These are phyloP conservation scores for Lentithecium fluviatile DNA, from an alignment of 495 filamentous ascomycete species.

Conservation along the genomic window DNA sequence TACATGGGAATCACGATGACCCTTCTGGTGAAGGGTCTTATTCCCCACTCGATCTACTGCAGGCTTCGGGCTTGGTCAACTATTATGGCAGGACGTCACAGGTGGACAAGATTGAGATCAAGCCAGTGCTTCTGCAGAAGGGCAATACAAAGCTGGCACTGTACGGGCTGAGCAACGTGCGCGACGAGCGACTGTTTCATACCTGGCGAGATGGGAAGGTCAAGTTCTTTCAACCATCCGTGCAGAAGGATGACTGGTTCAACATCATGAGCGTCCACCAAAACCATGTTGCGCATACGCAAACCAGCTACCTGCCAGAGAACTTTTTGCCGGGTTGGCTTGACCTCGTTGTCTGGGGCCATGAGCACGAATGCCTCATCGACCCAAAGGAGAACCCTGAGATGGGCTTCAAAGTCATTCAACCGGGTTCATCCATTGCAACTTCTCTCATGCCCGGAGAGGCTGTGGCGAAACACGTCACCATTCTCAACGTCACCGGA, in stretches of 20 bases:
- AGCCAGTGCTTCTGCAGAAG: constrained; percentile 90
- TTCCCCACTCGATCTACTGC: constrained; percentile 85
- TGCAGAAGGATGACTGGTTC: constrained; percentile 90
- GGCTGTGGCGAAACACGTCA: constrained; percentile 86
- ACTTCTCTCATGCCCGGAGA: constrained; percentile 90
- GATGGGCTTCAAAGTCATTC: constrained; percentile 91
- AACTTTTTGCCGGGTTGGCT: constrained; percentile 90
- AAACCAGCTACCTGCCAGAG: constrained; percentile 89
- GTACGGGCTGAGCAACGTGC: constrained; percentile 94
- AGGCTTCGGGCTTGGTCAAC: constrained; percentile 87
- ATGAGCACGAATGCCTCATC: constrained; percentile 96
- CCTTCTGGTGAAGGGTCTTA: constrained; percentile 89
- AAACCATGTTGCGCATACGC: constrained; percentile 88
- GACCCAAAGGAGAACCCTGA: constrained; percentile 78
- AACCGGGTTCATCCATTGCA: constrained; percentile 93
- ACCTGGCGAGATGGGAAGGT: constrained; percentile 93
- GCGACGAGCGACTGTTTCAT: constrained; percentile 89
- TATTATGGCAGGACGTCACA: constrained; percentile 93
- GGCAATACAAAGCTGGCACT: constrained; percentile 90
- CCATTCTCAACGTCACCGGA: constrained; percentile 79
- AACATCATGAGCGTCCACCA: constrained; percentile 95
- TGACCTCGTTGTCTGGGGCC: constrained; percentile 92
- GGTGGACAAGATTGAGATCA: constrained; percentile 86
- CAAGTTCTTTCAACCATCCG: constrained; percentile 82
- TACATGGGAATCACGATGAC: constrained; percentile 98